These are phyloP conservation scores for Cercospora sesami DNA, from an alignment of 2,329 filamentous ascomycete species.

Conservation along the genomic window DNA sequence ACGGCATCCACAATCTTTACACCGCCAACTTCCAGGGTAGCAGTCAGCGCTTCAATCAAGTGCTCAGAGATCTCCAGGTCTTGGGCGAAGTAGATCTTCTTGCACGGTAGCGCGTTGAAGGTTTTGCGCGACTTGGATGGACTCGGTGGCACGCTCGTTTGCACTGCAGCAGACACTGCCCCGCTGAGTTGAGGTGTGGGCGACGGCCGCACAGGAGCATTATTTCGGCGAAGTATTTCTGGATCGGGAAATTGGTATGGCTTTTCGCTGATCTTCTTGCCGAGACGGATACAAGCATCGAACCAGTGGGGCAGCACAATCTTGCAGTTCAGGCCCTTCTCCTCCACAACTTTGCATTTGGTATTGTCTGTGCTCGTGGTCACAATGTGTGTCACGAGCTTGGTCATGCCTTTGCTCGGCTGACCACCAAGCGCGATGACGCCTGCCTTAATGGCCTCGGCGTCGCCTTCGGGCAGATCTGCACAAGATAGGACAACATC, in stretches of 20 bases:
- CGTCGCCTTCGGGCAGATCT: slow-evolving; percentile 80
- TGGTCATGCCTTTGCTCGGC: slow-evolving; percentile 70
- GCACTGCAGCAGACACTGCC: slow-evolving; percentile 57
- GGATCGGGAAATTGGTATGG: slow-evolving; percentile 86
- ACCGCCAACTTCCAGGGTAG: slow-evolving; percentile 69
- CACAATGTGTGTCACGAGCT: slow-evolving; percentile 82
- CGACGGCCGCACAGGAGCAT: slow-evolving; percentile 22
- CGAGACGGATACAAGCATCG: slow-evolving; percentile 91
- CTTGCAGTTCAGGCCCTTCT: slow-evolving; percentile 70
- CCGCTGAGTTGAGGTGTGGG: slow-evolving; percentile 60
- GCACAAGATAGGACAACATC: slow-evolving; percentile 80
- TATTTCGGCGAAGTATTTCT: slow-evolving; percentile 63
- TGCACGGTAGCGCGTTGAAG: slow-evolving; percentile 74
- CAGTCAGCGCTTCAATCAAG: slow-evolving; percentile 65
- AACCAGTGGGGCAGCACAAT: slow-evolving; percentile 97
- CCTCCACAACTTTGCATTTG: slow-evolving; percentile 63
- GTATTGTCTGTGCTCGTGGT: slow-evolving; percentile 73
- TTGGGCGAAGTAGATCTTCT: slow-evolving; percentile 71
- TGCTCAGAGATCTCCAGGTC: slow-evolving; percentile 72
- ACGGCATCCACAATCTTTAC: slow-evolving; percentile 67
- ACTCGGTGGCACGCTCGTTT: slow-evolving; percentile 43
- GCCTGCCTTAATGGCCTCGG: slow-evolving; percentile 87
- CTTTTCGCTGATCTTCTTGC: slow-evolving; percentile 82
- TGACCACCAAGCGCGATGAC: slow-evolving; percentile 86
- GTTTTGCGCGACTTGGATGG: slow-evolving; percentile 50